A percentile compares a stretch with the other conserved stretches of the same genome.
These are phyloP conservation scores for Chlorella sorokiniana DNA, from an alignment of 139 green algal species.

Conservation along the genomic window DNA sequence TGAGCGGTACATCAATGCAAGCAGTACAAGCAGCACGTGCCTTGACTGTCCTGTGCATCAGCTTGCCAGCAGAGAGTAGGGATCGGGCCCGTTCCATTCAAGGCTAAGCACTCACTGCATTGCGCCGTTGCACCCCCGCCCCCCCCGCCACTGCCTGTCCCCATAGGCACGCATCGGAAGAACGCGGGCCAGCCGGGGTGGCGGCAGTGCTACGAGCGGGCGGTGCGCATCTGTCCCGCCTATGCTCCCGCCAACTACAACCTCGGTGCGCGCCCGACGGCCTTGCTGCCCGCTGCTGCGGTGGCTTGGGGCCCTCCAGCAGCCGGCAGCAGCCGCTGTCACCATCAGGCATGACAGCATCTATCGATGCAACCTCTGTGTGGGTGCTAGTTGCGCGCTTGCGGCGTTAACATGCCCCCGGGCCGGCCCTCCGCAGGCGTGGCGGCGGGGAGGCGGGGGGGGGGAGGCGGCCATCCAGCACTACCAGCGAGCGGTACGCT, in stretches of 20 bases:
- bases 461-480: conserved; percentile 37
- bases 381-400: too few species aligned
- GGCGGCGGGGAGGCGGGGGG: conserved; percentile 36
- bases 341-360: neutral
- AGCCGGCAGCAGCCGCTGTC: neutral
- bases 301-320: neutral
- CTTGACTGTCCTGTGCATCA: too few species aligned
- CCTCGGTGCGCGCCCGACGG: conserved; percentile 36
- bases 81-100: too few species aligned
- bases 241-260: conserved; percentile 81
- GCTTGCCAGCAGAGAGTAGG: too few species aligned
- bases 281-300: neutral
- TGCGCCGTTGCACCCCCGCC: too few species aligned
- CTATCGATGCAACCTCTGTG: too few species aligned
- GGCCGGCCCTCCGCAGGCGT: conserved; percentile 53
- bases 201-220: conserved; percentile 24
- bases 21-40: too few species aligned
- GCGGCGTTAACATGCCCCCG: too few species aligned
- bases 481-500: conserved; percentile 56
- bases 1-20: too few species aligned
- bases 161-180: conserved; percentile 75
- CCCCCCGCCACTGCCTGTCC: neutral
- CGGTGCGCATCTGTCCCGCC: conserved; percentile 44
- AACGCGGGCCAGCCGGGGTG: conserved; percentile 42
- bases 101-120: too few species aligned